Evolutionary conservation across 2,329 filamentous ascomycete species (phyloP), one percentile per base, ranked within the genome.

Genomic region (Cladophialophora yegresii): DNA sequence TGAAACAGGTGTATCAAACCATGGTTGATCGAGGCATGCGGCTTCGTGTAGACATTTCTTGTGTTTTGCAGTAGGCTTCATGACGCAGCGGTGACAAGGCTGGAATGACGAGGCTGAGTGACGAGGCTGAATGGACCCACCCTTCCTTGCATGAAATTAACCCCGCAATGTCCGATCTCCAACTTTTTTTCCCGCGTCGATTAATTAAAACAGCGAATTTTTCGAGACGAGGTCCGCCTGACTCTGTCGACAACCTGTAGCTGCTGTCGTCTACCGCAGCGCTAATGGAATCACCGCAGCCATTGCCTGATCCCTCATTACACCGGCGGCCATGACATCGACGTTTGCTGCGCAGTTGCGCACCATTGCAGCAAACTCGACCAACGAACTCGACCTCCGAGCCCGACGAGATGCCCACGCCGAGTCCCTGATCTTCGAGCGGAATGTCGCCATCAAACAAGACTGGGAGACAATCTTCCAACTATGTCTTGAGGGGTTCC

Each of bases 351-450:
- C 91, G 81, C 96, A 99, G 85, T 83, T 99, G 81, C 91, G 93
- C 82, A 88, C 91, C 76, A 93, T 99, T 75, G 91, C 93, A 72
- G 88, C 90, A 70, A 91, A 90, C 74, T 96, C 92, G 72, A 96
- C 93, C 72, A 89, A 93, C 75, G 89, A 93, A 71, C 86, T 98
- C 73, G 91, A 98, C 76, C 84, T 96, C 72, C 96, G 96, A 79
- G 91, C 93, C 73, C 92, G 97, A 80, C 93, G 92, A 78, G 87
- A 90, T 66, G 87, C 91, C 68, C 95, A 99, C 79, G 91, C 91
- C 69, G 93, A 97, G 78, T 99, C 95, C 59, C 81, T 99, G 67
- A 91, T 99, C 65, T 99, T 96, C 81, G 93, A 96, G 72, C 85
- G 90, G 65, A 87, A 88, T 74, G 84, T 93, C 71, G 95, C 95